phyloP scores from a whole-genome alignment of 2,329 filamentous ascomycete species.

The Paradendryphiella salina region DNA sequence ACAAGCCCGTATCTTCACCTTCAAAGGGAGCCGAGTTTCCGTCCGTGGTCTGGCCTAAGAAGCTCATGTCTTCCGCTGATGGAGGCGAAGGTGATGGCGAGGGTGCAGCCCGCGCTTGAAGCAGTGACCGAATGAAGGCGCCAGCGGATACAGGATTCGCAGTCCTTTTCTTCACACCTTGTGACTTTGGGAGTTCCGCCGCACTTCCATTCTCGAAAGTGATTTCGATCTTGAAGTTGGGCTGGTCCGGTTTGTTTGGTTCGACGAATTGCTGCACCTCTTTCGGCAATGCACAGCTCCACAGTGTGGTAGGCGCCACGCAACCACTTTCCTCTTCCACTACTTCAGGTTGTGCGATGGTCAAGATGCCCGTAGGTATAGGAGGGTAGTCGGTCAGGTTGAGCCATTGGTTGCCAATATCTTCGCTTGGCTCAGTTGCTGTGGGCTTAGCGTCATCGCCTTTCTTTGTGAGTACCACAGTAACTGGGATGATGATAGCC shows the following conservation, averaged over 20 bases:
- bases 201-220: slow-evolving; percentile 58
- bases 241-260: slow-evolving; percentile 68
- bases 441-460: slow-evolving; percentile 44
- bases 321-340: slow-evolving; percentile 68
- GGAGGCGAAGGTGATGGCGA: slow-evolving; percentile 62
- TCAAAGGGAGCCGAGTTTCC: slow-evolving; percentile 69
- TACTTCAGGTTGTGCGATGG: slow-evolving; percentile 73
- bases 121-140: slow-evolving; percentile 40
- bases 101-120: slow-evolving; percentile 34
- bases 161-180: slow-evolving; percentile 55
- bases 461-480: slow-evolving; percentile 42
- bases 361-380: slow-evolving; percentile 81
- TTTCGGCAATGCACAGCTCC: slow-evolving; percentile 85
- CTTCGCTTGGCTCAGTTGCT: slow-evolving; percentile 22
- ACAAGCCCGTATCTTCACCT: slow-evolving; percentile 87
- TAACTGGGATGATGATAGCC: slow-evolving; percentile 48
- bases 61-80: slow-evolving; percentile 70
- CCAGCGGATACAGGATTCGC: slow-evolving; percentile 59
- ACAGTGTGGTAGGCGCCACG: slow-evolving; percentile 71
- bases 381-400: slow-evolving; percentile 86
- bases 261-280: slow-evolving; percentile 68
- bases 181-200: slow-evolving; percentile 17
- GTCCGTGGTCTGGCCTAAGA: slow-evolving; percentile 86
- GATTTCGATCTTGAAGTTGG: slow-evolving; percentile 80
- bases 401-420: slow-evolving; percentile 60